phyloP scores from a whole-genome alignment of 2,329 filamentous ascomycete species.

The Scedosporium apiospermum region DNA sequence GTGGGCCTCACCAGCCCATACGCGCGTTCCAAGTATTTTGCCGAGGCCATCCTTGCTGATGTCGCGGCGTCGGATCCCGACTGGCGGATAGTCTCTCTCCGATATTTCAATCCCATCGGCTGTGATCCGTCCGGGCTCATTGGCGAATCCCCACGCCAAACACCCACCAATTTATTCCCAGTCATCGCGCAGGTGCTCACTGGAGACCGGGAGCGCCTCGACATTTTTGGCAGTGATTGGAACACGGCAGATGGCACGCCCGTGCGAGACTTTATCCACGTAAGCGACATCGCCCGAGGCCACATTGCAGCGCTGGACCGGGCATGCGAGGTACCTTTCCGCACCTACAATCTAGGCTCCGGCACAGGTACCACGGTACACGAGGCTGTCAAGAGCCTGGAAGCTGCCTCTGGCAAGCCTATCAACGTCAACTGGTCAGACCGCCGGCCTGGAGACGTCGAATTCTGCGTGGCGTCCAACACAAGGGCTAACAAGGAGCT shows the following conservation, averaged over 20 bases:
- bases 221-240: constrained; percentile 57
- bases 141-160: constrained; percentile 53
- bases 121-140: constrained; percentile 55
- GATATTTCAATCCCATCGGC: constrained; percentile 61
- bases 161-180: constrained; percentile 55
- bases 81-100: constrained; percentile 53
- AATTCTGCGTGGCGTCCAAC: constrained; percentile 30
- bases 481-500: constrained; percentile 29
- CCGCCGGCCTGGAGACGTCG: constrained; percentile 32
- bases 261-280: constrained; percentile 59
- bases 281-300: constrained; percentile 53
- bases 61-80: constrained; percentile 48
- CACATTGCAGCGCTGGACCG: constrained; percentile 49
- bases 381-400: constrained; percentile 31
- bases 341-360: constrained; percentile 35
- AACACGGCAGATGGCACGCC: constrained; percentile 56
- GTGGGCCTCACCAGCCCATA: constrained; percentile 55
- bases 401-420: constrained; percentile 21
- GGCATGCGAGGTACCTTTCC: constrained; percentile 20
- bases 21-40: constrained; percentile 58
- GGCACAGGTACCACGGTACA: constrained; percentile 35
- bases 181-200: constrained; percentile 53
- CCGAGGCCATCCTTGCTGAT: constrained; percentile 56
- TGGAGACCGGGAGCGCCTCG: constrained; percentile 40
- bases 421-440: constrained; percentile 28